Evolutionary conservation across 805 yeast genomes (phyloP), one percentile per base, ranked within the genome.

Genomic region (Wickerhamiella azyma): DNA sequence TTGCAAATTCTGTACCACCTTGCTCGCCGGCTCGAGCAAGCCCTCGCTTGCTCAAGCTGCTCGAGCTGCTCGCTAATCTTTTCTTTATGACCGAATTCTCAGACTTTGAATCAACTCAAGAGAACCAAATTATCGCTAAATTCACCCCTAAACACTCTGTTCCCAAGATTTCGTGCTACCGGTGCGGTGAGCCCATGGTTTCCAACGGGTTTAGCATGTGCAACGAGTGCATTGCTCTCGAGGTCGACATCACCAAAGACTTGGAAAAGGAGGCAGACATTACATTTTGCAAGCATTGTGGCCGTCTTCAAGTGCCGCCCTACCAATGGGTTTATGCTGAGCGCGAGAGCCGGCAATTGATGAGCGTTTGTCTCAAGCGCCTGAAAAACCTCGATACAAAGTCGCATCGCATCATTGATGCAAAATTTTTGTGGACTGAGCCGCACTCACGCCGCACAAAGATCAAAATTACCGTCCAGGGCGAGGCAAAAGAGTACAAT

Each of bases 161-260:
- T 16, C 94, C 96, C 18, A 81, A 94, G 4, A 92, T 88, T 52
- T 72, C 86, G 48, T 88, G 97, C 71, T 86, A 92, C 65, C 81
- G 82, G 76, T 88, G 97, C 79, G 97, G 96, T 68, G 85, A 83
- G 48, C 89, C 94, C 43, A 85, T 88, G 82, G 89, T 84, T 62
- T 92, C 96, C 38, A 83, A 94, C 28, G 95, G 96, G 11, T 68
- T 85, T 48, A 94, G 85, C 33, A 85, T 85, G 88, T 88, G 97
- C 68, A 79, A 82, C 68, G 96, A 88, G 64, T 88, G 97, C 76
- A 85, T 88, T 62, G 81, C 84, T 62, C 68, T 85, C 57, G 82
- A 82, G 2, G 94, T 86, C 39, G 97, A 88, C 63, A 86, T 88
- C 56, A 86, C 96, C 2, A 82, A 77, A 53, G 94, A 92, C 24